phyloP scores from a whole-genome alignment of 169 alveolate genomes.

The Cryptosporidium meleagridis region DNA sequence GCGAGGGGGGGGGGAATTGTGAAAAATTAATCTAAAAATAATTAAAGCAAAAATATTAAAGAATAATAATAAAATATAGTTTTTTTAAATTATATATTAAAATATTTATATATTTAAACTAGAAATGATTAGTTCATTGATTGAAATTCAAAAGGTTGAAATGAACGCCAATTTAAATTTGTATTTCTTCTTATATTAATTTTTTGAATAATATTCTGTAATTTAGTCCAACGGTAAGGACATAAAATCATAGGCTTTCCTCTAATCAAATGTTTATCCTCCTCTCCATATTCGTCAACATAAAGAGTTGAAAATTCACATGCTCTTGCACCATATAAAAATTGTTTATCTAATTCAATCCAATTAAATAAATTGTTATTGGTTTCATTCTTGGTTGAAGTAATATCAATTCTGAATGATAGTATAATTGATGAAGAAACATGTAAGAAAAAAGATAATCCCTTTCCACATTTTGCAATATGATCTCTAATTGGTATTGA shows the following conservation, averaged over 20 bases:
- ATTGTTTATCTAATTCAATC: constrained; percentile 20
- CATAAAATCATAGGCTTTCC: constrained; percentile 60
- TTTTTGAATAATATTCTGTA: constrained; percentile 6
- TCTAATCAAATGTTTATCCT: constrained; percentile 28
- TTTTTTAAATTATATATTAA: neutral
- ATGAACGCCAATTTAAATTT: constrained; percentile 32
- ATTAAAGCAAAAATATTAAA: too few relatives aligned
- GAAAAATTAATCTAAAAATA: too few relatives aligned
- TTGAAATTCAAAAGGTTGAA: constrained; percentile 34
- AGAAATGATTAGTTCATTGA: neutral
- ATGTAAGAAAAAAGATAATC: constrained; percentile 49
- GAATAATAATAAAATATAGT: too few relatives aligned
- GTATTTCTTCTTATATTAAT: constrained; percentile 15
- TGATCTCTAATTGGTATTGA: constrained; percentile 57
- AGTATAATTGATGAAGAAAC: constrained; percentile 46
- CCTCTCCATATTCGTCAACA: constrained; percentile 72
- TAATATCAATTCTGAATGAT: constrained; percentile 34
- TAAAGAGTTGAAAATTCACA: constrained; percentile 43
- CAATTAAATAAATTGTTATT: constrained; percentile 10
- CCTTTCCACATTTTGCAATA: constrained; percentile 54
- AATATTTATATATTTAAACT: neutral
- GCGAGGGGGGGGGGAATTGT: too few relatives aligned
- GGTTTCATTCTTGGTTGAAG: constrained; percentile 3
- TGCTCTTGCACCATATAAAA: constrained; percentile 32
- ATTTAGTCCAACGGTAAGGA: constrained; percentile 9